Evolutionary conservation across 805 yeast species (phyloP).

Genomic region (Schwanniomyces yamadae): DNA sequence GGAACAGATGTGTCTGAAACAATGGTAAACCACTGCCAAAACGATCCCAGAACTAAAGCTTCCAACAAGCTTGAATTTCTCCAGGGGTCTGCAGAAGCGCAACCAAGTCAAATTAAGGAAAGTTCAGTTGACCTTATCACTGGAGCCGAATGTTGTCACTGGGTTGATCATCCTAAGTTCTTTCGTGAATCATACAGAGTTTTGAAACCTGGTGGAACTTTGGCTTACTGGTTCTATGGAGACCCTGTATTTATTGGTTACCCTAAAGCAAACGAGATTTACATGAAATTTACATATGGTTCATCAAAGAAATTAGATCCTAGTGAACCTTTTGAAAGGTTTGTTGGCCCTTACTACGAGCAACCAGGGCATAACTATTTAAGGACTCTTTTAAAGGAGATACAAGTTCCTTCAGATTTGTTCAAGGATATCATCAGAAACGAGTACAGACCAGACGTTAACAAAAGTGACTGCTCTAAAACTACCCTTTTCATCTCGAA

Average conservation of each 20-base stretch:
- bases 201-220: slow-evolving; percentile 60
- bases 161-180: slow-evolving; percentile 64
- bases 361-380: slow-evolving; percentile 47
- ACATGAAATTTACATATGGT: slow-evolving; percentile 49
- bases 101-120: slow-evolving; percentile 17
- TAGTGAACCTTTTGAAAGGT: slow-evolving; percentile 32
- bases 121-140: slow-evolving; percentile 60
- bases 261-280: slow-evolving; percentile 55
- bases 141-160: slow-evolving; percentile 86
- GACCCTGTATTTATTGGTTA: slow-evolving; percentile 61
- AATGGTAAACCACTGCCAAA: slow-evolving; percentile 23
- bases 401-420: slow-evolving; percentile 31
- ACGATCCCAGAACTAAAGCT: slow-evolving; percentile 13
- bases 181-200: slow-evolving; percentile 49
- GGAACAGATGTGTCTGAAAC: slow-evolving; percentile 54
- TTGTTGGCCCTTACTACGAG: slow-evolving; percentile 49
- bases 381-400: slow-evolving; percentile 34
- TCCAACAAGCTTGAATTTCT: slow-evolving; percentile 17
- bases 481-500: slow-evolving; percentile 23
- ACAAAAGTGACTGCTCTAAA: slow-evolving; percentile 17
- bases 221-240: slow-evolving; percentile 77
- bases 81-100: slow-evolving; percentile 25
- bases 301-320: slow-evolving; percentile 17
- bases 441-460: slow-evolving; percentile 22
- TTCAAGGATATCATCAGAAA: slow-evolving; percentile 24